Evolutionary conservation across 2,329 filamentous ascomycete species (phyloP), one percentile per base, ranked within the genome.

Genomic region (Thermothelomyces thermophilus): DNA sequence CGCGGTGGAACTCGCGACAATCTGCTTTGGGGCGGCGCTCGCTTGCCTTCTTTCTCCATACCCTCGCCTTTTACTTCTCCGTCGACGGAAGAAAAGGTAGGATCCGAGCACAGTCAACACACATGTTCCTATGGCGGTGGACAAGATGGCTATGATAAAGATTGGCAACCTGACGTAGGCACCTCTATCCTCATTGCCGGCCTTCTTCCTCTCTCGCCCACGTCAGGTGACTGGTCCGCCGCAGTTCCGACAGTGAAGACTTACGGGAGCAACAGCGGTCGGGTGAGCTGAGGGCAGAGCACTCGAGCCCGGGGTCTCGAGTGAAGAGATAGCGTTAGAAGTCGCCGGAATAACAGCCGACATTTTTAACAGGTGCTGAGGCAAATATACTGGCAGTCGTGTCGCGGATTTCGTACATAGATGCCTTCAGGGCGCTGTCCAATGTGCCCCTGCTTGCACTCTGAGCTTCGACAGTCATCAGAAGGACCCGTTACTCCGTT

Each of bases 91-190:
- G 33, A 58, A 57, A 2, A 62, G 22, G 17, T 50, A 59, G 28
- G 63, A 64, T 3, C 60, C 60, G 4, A 67, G 48, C n/a, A 69
- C 58, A 2, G 65, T 63, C 19, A 68, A 55, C 11, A 69, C 47
- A 3, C 63, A 56, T 1, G 65, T 65, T 2, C 65, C 66, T 30
- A 68, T 61, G 9, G 66, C 63, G 31, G 65, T 64, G 19, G 56
- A 63, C 17, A 64, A 60, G 11, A 68, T 63, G 7, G 65, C 64
- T 7, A 67, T 47, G 19, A 64, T 61, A 10, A 59, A 59, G 48
- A 64, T 57, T 1, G 62, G 64, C 10, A 60, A 59, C 1, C 64
- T 64, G 2, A 67, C 54, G 9, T 22, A 3, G 5, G 19, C 3
- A 17, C 13, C 17, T 43, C 34, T 46, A 6, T 5, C 24, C 14